phyloP scores from a whole-genome alignment of 331 rosid genomes.

The Saraca asoca region DNA sequence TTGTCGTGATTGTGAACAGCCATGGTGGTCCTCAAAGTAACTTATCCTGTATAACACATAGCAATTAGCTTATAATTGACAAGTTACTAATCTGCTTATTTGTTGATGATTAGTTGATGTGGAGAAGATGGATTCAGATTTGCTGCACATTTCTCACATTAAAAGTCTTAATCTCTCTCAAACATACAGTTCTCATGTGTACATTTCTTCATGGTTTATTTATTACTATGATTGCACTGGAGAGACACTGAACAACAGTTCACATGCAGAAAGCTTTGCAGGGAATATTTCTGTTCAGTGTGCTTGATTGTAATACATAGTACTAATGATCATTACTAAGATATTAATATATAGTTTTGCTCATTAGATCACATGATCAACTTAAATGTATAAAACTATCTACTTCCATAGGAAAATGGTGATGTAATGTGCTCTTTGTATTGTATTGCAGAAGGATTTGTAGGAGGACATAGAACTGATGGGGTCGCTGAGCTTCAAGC shows the following conservation, averaged over 20 bases:
- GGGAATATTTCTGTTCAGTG: conserved; percentile 16
- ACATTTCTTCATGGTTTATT: no score
- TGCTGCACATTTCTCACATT: conserved; percentile 27
- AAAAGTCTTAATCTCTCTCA: conserved; percentile 24
- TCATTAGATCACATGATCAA: background rate
- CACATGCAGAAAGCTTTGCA: background rate
- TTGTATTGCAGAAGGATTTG: conserved; percentile 7
- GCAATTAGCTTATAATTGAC: no score
- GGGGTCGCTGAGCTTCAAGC: background rate
- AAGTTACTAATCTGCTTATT: background rate
- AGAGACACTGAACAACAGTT: conserved; percentile 26
- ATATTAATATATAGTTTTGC: no score
- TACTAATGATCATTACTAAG: background rate
- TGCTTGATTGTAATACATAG: background rate
- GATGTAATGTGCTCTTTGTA: background rate
- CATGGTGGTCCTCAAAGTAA: conserved; percentile 42
- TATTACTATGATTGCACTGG: no score
- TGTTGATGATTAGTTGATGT: conserved; percentile 20
- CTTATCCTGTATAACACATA: background rate
- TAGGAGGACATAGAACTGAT: conserved; percentile 4
- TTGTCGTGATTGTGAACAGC: conserved; percentile 23
- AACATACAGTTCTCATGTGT: no score
- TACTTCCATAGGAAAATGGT: background rate
- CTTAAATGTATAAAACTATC: background rate
- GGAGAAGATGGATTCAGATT: conserved; percentile 19